These are phyloP conservation scores for Colletotrichum spaethianum DNA, from an alignment of 2,329 filamentous ascomycete genomes.

Conservation along the genomic window DNA sequence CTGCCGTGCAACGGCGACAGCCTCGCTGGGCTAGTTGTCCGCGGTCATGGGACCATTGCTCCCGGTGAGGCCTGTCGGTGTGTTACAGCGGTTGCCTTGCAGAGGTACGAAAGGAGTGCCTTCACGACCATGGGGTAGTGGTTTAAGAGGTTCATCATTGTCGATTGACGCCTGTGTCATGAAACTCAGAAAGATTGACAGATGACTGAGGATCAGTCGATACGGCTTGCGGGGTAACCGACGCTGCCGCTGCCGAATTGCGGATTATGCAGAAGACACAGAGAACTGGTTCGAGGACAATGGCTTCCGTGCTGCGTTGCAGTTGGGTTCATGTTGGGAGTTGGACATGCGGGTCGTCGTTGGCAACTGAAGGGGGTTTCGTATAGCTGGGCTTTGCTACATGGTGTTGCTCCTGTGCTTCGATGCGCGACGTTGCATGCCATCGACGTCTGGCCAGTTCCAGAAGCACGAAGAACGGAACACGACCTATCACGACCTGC, in stretches of 20 bases:
- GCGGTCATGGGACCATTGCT: slow-evolving; percentile 35
- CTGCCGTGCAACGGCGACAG: slow-evolving; percentile 28
- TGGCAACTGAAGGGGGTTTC: background rate
- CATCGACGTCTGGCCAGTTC: slow-evolving; percentile 29
- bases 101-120: background rate
- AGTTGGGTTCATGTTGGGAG: slow-evolving; percentile 1
- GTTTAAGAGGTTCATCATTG: slow-evolving; percentile 22
- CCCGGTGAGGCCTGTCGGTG: slow-evolving; percentile 20
- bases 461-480: slow-evolving; percentile 22
- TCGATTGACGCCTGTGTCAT: slow-evolving; percentile 24
- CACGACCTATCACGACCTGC: slow-evolving; percentile 23
- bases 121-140: background rate
- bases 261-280: slow-evolving; percentile 9
- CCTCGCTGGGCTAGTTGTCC: slow-evolving; percentile 15
- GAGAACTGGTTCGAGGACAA: background rate
- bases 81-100: slow-evolving; percentile 13
- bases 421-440: slow-evolving; percentile 20
- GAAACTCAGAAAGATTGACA: slow-evolving; percentile 7
- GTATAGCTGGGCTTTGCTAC: background rate
- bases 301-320: background rate
- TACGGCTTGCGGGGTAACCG: background rate
- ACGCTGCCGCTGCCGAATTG: slow-evolving; percentile 13
- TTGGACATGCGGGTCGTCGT: slow-evolving; percentile 2
- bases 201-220: slow-evolving; percentile 24
- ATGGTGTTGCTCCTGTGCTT: slow-evolving; percentile 7